Conservation (phyloP, 768 basidiomycete genomes). For the Leccinum obscurum region DNA sequence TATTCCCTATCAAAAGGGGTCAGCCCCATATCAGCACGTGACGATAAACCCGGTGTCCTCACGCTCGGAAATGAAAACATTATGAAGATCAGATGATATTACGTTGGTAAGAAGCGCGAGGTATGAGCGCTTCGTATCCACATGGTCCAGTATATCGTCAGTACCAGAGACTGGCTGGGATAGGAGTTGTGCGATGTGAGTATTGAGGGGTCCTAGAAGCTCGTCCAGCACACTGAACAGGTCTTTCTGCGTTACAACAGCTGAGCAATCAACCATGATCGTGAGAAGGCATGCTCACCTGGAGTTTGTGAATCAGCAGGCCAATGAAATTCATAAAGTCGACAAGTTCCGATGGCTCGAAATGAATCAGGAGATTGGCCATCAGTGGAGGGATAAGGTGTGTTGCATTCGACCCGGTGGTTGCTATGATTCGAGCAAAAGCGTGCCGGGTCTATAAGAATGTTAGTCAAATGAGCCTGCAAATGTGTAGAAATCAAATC, state of each 20-base stretch:
- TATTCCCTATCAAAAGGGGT: conserved; percentile 50
- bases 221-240: conserved; percentile 89
- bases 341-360: conserved; percentile 87
- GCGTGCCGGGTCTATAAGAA: conserved; percentile 78
- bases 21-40: not conserved
- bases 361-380: conserved; percentile 85
- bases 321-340: conserved; percentile 97
- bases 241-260: conserved; percentile 54
- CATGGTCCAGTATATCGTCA: conserved; percentile 78
- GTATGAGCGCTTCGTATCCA: conserved; percentile 87
- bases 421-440: conserved; percentile 89
- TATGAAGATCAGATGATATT: conserved; percentile 77
- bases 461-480: conserved; percentile 8
- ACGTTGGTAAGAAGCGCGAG: conserved; percentile 79
- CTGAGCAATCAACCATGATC: not conserved
- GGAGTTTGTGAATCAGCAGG: conserved; percentile 85
- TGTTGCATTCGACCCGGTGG: conserved; percentile 83
- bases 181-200: conserved; percentile 77
- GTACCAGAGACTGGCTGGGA: conserved; percentile 83
- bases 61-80: conserved; percentile 89
- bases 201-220: conserved; percentile 81
- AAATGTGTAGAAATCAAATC: conserved; percentile 30
- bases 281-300: conserved; percentile 46
- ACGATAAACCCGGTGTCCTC: conserved; percentile 29
- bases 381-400: conserved; percentile 88